Evolutionary conservation across 2,329 filamentous ascomycete species (phyloP), one percentile per base, ranked within the genome.

Genomic region (Sordariomycetes sp.): DNA sequence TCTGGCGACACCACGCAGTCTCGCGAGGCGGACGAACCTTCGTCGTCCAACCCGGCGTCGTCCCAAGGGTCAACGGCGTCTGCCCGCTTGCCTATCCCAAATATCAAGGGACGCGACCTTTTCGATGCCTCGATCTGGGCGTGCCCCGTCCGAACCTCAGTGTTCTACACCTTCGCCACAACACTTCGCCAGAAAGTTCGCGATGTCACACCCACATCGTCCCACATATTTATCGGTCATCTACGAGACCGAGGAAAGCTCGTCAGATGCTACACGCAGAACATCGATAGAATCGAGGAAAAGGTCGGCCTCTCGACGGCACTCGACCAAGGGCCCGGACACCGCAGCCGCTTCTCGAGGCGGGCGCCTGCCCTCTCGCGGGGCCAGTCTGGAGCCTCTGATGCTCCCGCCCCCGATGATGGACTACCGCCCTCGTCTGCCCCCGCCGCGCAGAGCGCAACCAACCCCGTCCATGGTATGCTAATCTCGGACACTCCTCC

Each of bases 141-240:
- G 0, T 85, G 88, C 64, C 82, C 85, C 0, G 69, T 83, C 18
- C 81, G 83, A 53, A 89, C 86, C 0, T 85, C 84, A 0, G 82
- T 88, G 11, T 89, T 89, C 62, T 89, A 89, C 65, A 86, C 81
- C 12, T 90, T 90, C 64, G 82, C 86, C 40, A 86, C 86, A 0
- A 85, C 82, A 0, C 70, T 89, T 5, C 78, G 86, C 32, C 79
- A 87, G 62, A 86, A 82, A 58, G 80, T 87, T 18, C 77, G 74
- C 46, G 77, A 80, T n/a, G 83, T 87, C 11, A 71, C 79, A 57
- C 85, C 85, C 0, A 88, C 85, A 1, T 74, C 75, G 20, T 86
- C 83, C 1, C 86, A 90, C 69, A 80, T 79, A 58, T 89, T 90
- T 66, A 85, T 90, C 63, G 79, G 81, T 51, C 80, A 83, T 37